phyloP scores from a whole-genome alignment of 768 basidiomycete species.

The Coprinopsis cinerea region DNA sequence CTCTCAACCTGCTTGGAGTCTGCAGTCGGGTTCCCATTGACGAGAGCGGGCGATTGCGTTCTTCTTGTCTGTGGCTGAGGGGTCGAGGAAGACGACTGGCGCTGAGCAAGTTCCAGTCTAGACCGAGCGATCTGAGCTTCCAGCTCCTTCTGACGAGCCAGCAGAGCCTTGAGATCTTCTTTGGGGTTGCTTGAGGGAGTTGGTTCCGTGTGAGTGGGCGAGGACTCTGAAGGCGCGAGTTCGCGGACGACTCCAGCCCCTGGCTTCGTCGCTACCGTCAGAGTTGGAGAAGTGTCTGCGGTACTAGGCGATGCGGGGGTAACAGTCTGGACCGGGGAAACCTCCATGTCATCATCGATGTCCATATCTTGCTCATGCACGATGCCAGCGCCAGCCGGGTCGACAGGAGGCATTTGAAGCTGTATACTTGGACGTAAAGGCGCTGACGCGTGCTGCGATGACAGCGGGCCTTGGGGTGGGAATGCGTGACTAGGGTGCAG shows the following conservation, averaged over 20 bases:
- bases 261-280: too few relatives aligned
- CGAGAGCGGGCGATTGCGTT: background rate
- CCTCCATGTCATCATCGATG: slow-evolving; percentile 26
- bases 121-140: slow-evolving; percentile 31
- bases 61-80: background rate
- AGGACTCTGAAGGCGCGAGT: too few relatives aligned
- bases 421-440: too few relatives aligned
- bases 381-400: too few relatives aligned
- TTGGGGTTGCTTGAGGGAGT: slow-evolving; percentile 11
- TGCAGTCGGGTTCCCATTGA: slow-evolving; percentile 8
- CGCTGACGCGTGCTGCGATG: too few relatives aligned
- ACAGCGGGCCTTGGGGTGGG: too few relatives aligned
- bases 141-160: slow-evolving; percentile 38
- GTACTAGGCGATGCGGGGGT: background rate
- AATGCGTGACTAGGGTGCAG: too few relatives aligned
- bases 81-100: background rate
- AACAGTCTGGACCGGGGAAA: slow-evolving; percentile 25
- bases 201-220: too few relatives aligned
- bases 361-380: too few relatives aligned
- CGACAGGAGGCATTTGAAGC: too few relatives aligned
- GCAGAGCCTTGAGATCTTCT: slow-evolving; percentile 31
- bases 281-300: too few relatives aligned
- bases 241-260: too few relatives aligned
- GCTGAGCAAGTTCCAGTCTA: background rate
- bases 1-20: slow-evolving; percentile 28